Conservation (phyloP, 2,329 filamentous ascomycete genomes). For the Colletotrichum sp. region DNA sequence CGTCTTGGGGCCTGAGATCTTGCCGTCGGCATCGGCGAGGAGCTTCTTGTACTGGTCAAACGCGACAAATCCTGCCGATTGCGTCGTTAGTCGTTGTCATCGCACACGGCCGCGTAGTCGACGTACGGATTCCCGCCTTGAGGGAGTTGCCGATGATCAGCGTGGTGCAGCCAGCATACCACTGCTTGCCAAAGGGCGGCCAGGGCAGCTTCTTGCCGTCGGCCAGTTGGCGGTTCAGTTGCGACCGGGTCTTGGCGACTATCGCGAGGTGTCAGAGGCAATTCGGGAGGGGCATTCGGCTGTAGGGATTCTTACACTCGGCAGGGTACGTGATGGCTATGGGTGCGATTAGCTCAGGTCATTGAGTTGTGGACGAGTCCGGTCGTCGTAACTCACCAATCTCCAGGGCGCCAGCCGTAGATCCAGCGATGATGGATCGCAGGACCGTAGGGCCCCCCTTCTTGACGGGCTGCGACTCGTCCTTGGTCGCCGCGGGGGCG, state of each 20-base stretch:
- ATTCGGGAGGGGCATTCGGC: slow-evolving; percentile 3
- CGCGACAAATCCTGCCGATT: slow-evolving; percentile 77
- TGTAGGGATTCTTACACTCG: slow-evolving; percentile 69
- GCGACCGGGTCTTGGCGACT: slow-evolving; percentile 94
- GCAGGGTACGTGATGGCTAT: slow-evolving; percentile 88
- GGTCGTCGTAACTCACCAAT: slow-evolving; percentile 65
- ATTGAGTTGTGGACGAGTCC: neutral
- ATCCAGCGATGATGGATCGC: slow-evolving; percentile 90
- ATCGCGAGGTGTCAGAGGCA: slow-evolving; percentile 17
- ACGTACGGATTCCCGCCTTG: slow-evolving; percentile 91
- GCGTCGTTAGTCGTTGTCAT: slow-evolving; percentile 11
- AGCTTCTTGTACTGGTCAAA: slow-evolving; percentile 93
- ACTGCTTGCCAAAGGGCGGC: slow-evolving; percentile 91
- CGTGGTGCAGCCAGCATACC: slow-evolving; percentile 98
- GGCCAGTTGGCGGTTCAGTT: slow-evolving; percentile 85
- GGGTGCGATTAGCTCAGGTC: slow-evolving; percentile 27
- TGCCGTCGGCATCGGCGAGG: slow-evolving; percentile 82
- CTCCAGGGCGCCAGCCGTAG: slow-evolving; percentile 92
- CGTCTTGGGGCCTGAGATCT: slow-evolving; percentile 87
- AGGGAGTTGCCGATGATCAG: slow-evolving; percentile 95
- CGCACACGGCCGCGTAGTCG: neutral
- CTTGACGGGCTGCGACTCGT: slow-evolving; percentile 36
- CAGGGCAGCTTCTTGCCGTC: slow-evolving; percentile 89
- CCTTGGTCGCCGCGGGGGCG: slow-evolving; percentile 24
- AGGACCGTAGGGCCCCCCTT: slow-evolving; percentile 72